Evolutionary conservation across 2,329 filamentous ascomycete genomes (phyloP), one percentile per base, ranked within the genome.

Genomic region (Paraphaeosphaeria minitans): DNA sequence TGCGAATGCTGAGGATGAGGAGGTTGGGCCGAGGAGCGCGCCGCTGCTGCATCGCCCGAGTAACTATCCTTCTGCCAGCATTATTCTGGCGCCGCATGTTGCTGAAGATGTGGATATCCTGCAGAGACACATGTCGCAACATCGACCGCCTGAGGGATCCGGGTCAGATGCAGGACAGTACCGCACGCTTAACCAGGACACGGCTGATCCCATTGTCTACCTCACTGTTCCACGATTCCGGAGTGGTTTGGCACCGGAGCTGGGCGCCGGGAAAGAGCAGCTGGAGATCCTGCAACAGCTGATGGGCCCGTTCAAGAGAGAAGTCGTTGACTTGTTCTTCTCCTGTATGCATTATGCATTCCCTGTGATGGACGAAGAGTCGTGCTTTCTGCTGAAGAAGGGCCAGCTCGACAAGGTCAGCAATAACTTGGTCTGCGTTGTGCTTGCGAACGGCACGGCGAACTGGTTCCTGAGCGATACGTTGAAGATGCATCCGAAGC

Each of bases 151-250:
- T 2, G 31, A 46, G 46, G 24, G 47, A 14, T 14, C 70, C 66
- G 41, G 45, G 64, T 68, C 73, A 19, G 56, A 60, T 12, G 56
- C 70, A 13, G 79, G 78, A 31, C 79, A 78, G 16, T 85, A 84
- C 59, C 82, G 82, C 48, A 81, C 82, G 8, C 79, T 84, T 33
- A 81, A 80, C 1, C 82, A 79, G 53, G 79, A 75, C 53, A 62
- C 68, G 6, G 75, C 79, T 21, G 71, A 78, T 49, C 74, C 77
- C 4, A 73, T 79, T 7, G 70, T 79, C 2, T 79, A 79, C 51
- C 66, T 77, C 9, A 82, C 82, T 5, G 80, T 85, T 3, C 81
- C 82, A 10, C 75, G 81, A 41, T 80, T 80, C 52, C 78, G 83
- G 52, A 79, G 81, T 57, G 83, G 82, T 6, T 58, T 78, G n/a